Conservation (phyloP, 1,284 basidiomycete species). For the Ustilago sp. region DNA sequence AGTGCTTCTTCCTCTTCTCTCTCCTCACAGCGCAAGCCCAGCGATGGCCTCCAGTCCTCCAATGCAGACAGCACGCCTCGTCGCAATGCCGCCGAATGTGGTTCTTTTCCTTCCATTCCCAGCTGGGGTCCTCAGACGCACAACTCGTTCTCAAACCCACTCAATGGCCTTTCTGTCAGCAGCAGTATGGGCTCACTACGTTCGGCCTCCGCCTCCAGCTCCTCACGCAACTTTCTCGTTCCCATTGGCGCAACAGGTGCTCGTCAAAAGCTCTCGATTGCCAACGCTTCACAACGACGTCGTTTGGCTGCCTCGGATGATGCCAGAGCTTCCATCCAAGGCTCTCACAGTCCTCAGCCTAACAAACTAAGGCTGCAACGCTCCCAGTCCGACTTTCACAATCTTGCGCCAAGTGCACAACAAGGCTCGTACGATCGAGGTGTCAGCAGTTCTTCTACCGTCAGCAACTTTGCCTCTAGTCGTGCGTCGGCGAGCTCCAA, state of each 20-base stretch:
- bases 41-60: slow-evolving; percentile 28
- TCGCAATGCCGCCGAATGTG: slow-evolving; percentile 6
- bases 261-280: slow-evolving; percentile 60
- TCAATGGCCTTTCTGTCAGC: slow-evolving; percentile 15
- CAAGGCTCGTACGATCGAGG: neutral
- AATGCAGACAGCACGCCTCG: slow-evolving; percentile 6
- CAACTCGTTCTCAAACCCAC: neutral
- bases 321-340: neutral
- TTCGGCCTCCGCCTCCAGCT: slow-evolving; percentile 16
- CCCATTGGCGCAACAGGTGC: slow-evolving; percentile 64
- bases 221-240: slow-evolving; percentile 59
- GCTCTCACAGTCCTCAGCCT: neutral
- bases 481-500: neutral
- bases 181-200: slow-evolving; percentile 27
- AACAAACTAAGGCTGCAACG: slow-evolving; percentile 13
- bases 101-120: slow-evolving; percentile 23
- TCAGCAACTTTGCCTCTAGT: slow-evolving; percentile 1
- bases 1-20: slow-evolving; percentile 19
- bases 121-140: slow-evolving; percentile 16
- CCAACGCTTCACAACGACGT: slow-evolving; percentile 53
- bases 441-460: slow-evolving; percentile 25
- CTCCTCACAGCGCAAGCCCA: slow-evolving; percentile 12
- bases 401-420: slow-evolving; percentile 3
- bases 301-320: slow-evolving; percentile 42
- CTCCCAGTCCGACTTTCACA: slow-evolving; percentile 28